Percentiles rank a stretch among this genome's conserved stretches.
Conservation (phyloP, 2,329 filamentous ascomycete genomes). For the Dactylellina drechsleri region DNA sequence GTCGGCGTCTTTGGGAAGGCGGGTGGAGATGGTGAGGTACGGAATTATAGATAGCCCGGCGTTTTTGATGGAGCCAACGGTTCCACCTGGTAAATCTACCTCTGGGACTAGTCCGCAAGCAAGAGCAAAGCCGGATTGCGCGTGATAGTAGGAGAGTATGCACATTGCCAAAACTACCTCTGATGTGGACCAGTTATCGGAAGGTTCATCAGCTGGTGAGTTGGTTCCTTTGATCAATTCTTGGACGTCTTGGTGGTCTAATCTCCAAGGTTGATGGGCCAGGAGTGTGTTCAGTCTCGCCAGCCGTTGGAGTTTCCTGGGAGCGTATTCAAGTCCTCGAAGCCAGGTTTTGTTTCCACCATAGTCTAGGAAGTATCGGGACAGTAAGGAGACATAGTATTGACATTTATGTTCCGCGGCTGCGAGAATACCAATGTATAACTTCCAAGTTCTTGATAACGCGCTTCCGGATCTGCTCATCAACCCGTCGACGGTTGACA, state of each 20-base stretch:
- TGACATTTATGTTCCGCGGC: slow-evolving; percentile 57
- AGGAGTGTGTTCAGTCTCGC: slow-evolving; percentile 57
- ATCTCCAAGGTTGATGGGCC: slow-evolving; percentile 57
- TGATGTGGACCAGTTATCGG: slow-evolving; percentile 57
- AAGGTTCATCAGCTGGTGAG: slow-evolving; percentile 25
- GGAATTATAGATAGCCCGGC: slow-evolving; percentile 45
- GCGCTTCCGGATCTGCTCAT: slow-evolving; percentile 55
- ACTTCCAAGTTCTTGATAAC: slow-evolving; percentile 56
- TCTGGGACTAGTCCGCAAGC: slow-evolving; percentile 57
- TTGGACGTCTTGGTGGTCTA: slow-evolving; percentile 55
- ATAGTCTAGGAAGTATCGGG: slow-evolving; percentile 57
- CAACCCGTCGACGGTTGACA: slow-evolving; percentile 55
- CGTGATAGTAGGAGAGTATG: slow-evolving; percentile 57
- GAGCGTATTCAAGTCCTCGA: slow-evolving; percentile 56
- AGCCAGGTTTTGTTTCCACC: slow-evolving; percentile 57
- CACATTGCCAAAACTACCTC: slow-evolving; percentile 57
- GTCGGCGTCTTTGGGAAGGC: slow-evolving; percentile 23
- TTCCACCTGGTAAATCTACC: slow-evolving; percentile 56
- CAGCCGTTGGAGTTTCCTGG: slow-evolving; percentile 56
- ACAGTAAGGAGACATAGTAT: slow-evolving; percentile 57
- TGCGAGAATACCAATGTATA: slow-evolving; percentile 57
- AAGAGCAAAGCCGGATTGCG: slow-evolving; percentile 57
- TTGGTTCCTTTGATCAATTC: slow-evolving; percentile 56
- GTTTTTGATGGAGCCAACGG: slow-evolving; percentile 56
- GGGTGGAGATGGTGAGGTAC: slow-evolving; percentile 31